Percentiles rank a stretch among this genome's conserved stretches.
Conservation (phyloP, 192 early-diverging fungal species). For the Oehlia diaphana region DNA sequence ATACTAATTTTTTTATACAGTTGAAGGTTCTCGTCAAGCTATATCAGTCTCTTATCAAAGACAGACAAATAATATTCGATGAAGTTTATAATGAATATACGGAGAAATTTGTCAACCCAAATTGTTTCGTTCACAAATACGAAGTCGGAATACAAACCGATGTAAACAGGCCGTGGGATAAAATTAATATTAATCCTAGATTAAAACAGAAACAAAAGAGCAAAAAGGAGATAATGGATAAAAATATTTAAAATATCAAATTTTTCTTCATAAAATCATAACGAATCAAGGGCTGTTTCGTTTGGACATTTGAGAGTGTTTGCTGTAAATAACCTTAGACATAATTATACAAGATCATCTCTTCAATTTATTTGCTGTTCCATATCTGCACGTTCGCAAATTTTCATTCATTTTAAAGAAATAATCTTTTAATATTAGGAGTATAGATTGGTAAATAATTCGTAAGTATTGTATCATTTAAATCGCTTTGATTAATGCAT, state of each 20-base stretch:
- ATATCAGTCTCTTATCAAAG: slow-evolving; percentile 48
- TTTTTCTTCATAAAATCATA: background rate
- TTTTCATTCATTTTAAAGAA: no score
- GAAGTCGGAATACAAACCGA: slow-evolving; percentile 45
- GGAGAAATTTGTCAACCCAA: slow-evolving; percentile 61
- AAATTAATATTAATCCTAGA: background rate
- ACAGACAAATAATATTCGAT: slow-evolving; percentile 61
- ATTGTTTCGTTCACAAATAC: slow-evolving; percentile 56
- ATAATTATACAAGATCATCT: background rate
- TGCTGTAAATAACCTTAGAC: background rate
- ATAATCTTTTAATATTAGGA: no score
- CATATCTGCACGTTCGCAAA: no score
- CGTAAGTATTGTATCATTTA: no score
- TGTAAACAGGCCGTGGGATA: background rate
- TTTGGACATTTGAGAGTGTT: background rate
- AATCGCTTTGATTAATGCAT: no score
- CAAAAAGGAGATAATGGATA: background rate
- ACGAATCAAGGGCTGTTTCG: background rate
- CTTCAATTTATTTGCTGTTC: no score
- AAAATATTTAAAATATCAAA: background rate
- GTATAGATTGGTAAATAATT: no score
- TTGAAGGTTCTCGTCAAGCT: slow-evolving; percentile 23
- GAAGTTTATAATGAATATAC: slow-evolving; percentile 64
- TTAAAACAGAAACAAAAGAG: background rate
- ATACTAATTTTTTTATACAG: background rate